Evolutionary conservation across 345 rosid species (phyloP).

Genomic region (Salix viminalis): DNA sequence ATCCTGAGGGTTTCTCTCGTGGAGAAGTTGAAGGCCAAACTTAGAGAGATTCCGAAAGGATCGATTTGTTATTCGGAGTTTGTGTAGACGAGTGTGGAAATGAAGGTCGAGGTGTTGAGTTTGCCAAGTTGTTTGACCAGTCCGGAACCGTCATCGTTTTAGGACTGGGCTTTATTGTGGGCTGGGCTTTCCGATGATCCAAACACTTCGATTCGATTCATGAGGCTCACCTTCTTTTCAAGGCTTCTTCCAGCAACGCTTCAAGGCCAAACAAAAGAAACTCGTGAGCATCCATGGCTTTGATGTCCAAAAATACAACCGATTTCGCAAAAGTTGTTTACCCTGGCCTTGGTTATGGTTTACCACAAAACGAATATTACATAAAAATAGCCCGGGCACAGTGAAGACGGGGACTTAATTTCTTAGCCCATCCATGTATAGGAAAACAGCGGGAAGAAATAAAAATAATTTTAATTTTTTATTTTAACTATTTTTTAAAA

Average conservation of each 20-base stretch:
- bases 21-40: slow-evolving; percentile 57
- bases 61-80: slow-evolving; percentile 51
- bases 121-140: slow-evolving; percentile 61
- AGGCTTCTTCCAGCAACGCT: slow-evolving; percentile 25
- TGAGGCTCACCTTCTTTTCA: slow-evolving; percentile 33
- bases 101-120: slow-evolving; percentile 43
- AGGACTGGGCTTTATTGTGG: slow-evolving; percentile 37
- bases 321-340: slow-evolving; percentile 12
- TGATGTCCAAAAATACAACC: slow-evolving; percentile 13
- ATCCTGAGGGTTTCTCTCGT: slow-evolving; percentile 48
- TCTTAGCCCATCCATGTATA: no score
- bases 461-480: no score
- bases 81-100: slow-evolving; percentile 51
- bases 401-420: no score
- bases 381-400: background rate
- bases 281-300: slow-evolving; percentile 14
- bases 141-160: slow-evolving; percentile 67
- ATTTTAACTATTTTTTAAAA: no score
- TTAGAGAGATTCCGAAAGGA: slow-evolving; percentile 41
- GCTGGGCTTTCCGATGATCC: slow-evolving; percentile 16
- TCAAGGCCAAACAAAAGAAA: slow-evolving; percentile 17
- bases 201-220: slow-evolving; percentile 27
- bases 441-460: no score
- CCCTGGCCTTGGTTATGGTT: background rate
- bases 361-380: background rate